Evolutionary conservation across 2,329 filamentous ascomycete species (phyloP).

Genomic region (Neopestalotiopsis sp.): DNA sequence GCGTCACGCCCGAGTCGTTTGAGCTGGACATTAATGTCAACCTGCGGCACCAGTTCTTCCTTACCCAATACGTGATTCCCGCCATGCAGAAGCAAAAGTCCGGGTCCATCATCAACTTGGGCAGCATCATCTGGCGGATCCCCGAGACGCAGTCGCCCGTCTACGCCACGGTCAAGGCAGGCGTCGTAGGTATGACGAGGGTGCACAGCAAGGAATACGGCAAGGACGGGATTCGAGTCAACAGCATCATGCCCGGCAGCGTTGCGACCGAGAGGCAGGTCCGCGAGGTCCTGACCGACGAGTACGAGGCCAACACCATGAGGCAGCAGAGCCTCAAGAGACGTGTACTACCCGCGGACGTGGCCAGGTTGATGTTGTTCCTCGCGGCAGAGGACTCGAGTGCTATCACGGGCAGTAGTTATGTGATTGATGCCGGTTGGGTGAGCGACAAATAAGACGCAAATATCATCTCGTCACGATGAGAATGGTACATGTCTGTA

Average conservation of each 20-base stretch:
- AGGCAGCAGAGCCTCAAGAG: slow-evolving; percentile 48
- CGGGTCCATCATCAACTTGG: slow-evolving; percentile 48
- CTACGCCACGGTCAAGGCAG: slow-evolving; percentile 46
- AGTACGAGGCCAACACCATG: slow-evolving; percentile 43
- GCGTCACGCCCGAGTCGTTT: slow-evolving; percentile 48
- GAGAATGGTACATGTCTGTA: not conserved
- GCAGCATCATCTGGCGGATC: slow-evolving; percentile 44
- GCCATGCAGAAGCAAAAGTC: slow-evolving; percentile 35
- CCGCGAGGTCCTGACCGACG: slow-evolving; percentile 48
- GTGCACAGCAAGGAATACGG: slow-evolving; percentile 45
- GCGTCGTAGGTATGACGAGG: slow-evolving; percentile 44
- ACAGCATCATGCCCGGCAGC: slow-evolving; percentile 55
- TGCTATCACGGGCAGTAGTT: slow-evolving; percentile 50
- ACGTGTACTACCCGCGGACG: slow-evolving; percentile 46
- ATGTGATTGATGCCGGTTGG: slow-evolving; percentile 44
- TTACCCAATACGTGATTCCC: slow-evolving; percentile 45
- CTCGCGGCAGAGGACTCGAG: slow-evolving; percentile 52
- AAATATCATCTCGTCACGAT: not conserved
- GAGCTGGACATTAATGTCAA: slow-evolving; percentile 50
- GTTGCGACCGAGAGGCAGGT: slow-evolving; percentile 52
- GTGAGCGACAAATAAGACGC: slow-evolving; percentile 33
- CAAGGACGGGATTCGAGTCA: slow-evolving; percentile 44
- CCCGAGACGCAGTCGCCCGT: slow-evolving; percentile 38
- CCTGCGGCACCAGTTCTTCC: slow-evolving; percentile 50
- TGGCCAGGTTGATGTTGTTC: slow-evolving; percentile 52